Conservation (phyloP, 495 filamentous ascomycete species). For the Parathielavia appendiculata region DNA sequence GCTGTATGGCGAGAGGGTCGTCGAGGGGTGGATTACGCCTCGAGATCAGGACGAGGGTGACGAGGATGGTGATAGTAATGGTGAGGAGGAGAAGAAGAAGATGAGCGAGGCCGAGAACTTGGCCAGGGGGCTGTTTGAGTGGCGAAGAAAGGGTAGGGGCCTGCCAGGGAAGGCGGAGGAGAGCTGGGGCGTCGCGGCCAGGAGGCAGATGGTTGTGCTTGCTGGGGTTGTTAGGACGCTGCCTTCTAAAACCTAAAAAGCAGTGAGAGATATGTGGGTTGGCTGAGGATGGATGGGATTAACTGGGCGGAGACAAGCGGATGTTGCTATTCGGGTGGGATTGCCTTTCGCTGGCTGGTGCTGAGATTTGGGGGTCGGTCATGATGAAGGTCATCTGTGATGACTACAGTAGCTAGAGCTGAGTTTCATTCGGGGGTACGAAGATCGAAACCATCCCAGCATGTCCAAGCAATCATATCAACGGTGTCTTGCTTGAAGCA, state of each 20-base stretch:
- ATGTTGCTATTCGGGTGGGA: not conserved
- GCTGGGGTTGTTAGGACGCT: constrained; percentile 29
- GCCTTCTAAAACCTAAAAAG: constrained; percentile 4
- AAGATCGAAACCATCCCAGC: not conserved
- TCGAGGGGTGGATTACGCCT: constrained; percentile 31
- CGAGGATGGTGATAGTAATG: not conserved
- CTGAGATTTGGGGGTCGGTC: not conserved
- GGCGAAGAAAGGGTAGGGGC: constrained; percentile 20
- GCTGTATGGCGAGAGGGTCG: constrained; percentile 33
- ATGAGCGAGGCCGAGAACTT: constrained; percentile 29
- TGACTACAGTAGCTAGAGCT: too few relatives aligned
- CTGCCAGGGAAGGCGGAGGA: constrained; percentile 17
- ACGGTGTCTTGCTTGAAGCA: not conserved
- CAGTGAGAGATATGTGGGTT: not conserved
- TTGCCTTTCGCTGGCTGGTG: not conserved
- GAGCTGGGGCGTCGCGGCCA: constrained; percentile 35
- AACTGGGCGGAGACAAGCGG: too few relatives aligned
- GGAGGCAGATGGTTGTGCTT: constrained; percentile 34
- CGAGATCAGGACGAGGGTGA: constrained; percentile 1
- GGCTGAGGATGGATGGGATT: not conserved
- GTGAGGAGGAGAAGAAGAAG: constrained; percentile 15
- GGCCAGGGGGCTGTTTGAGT: constrained; percentile 33
- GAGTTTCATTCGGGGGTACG: not conserved
- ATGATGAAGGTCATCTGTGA: not conserved
- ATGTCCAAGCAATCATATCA: not conserved